Evolutionary conservation across 2,329 filamentous ascomycete genomes (phyloP).

Genomic region (Knufia fluminis): DNA sequence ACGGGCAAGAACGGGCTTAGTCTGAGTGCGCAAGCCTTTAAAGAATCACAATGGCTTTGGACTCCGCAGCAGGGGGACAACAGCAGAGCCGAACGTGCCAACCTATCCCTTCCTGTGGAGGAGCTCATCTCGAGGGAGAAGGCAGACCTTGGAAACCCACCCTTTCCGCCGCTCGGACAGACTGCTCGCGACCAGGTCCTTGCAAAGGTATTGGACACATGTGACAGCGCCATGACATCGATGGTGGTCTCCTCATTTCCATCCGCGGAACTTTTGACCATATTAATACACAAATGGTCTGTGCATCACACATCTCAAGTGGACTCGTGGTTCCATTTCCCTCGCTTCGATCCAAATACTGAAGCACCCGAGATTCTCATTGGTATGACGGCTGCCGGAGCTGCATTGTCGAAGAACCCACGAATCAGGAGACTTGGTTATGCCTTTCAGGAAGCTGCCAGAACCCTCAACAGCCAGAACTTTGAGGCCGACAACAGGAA

Average conservation of each 20-base stretch:
- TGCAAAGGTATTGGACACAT: conserved; percentile 40
- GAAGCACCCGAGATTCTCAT: conserved; percentile 31
- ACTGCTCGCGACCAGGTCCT: conserved; percentile 7
- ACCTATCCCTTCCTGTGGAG: conserved; percentile 30
- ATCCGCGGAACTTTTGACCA: conserved; percentile 32
- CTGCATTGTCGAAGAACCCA: conserved; percentile 30
- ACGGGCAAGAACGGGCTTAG: not conserved
- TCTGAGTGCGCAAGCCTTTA: conserved; percentile 7
- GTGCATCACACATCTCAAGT: conserved; percentile 24
- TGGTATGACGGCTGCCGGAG: conserved; percentile 31
- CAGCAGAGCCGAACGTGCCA: conserved; percentile 23
- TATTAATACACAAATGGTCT: conserved; percentile 33
- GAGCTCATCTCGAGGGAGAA: conserved; percentile 6
- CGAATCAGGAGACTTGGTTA: conserved; percentile 34
- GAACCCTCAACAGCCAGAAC: conserved; percentile 24
- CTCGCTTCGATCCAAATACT: conserved; percentile 31
- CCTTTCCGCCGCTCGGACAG: not conserved
- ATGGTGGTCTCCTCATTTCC: conserved; percentile 40
- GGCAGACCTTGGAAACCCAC: not conserved
- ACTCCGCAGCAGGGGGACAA: conserved; percentile 44
- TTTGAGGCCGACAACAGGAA: conserved; percentile 30
- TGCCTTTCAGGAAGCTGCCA: conserved; percentile 33
- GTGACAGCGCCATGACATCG: conserved; percentile 43
- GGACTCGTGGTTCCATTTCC: conserved; percentile 30
- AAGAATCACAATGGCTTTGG: conserved; percentile 40